phyloP scores from a whole-genome alignment of 305 asterid genomes.

The Fraxinus sp. region DNA sequence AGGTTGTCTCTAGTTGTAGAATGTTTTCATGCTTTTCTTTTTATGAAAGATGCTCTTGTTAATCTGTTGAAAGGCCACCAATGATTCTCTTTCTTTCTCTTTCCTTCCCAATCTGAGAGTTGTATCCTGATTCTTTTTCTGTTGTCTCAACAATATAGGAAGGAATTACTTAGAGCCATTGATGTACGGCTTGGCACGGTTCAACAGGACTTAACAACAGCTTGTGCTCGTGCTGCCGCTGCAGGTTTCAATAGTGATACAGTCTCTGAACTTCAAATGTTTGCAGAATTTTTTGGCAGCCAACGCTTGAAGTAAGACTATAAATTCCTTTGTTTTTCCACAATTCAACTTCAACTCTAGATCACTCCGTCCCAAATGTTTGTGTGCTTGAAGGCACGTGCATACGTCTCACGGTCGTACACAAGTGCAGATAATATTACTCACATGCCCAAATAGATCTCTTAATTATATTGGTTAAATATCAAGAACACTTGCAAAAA shows the following conservation, averaged over 20 bases:
- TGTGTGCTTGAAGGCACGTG: constrained; percentile 1
- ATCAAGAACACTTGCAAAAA: neutral
- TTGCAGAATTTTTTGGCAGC: constrained; percentile 78
- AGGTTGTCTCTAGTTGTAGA: neutral
- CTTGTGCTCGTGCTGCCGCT: constrained; percentile 77
- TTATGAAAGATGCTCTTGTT: neutral
- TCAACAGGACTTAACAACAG: constrained; percentile 62
- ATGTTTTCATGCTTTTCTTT: neutral
- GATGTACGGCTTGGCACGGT: constrained; percentile 82
- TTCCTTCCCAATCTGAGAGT: neutral
- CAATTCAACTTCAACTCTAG: constrained; percentile 13
- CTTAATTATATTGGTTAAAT: neutral
- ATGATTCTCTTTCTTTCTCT: neutral
- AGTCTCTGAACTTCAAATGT: constrained; percentile 73
- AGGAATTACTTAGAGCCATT: constrained; percentile 85
- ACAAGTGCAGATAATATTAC: neutral
- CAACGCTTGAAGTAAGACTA: constrained; percentile 66
- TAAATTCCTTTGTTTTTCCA: constrained; percentile 10
- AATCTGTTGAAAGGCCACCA: neutral
- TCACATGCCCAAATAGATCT: neutral
- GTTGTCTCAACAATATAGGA: constrained; percentile 46
- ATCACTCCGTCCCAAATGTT: neutral
- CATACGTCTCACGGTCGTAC: neutral
- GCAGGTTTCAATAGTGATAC: constrained; percentile 82
- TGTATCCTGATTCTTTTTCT: constrained; percentile 18